Evolutionary conservation across 2,329 filamentous ascomycete species (phyloP).

Genomic region (Fusarium phyllophilum): DNA sequence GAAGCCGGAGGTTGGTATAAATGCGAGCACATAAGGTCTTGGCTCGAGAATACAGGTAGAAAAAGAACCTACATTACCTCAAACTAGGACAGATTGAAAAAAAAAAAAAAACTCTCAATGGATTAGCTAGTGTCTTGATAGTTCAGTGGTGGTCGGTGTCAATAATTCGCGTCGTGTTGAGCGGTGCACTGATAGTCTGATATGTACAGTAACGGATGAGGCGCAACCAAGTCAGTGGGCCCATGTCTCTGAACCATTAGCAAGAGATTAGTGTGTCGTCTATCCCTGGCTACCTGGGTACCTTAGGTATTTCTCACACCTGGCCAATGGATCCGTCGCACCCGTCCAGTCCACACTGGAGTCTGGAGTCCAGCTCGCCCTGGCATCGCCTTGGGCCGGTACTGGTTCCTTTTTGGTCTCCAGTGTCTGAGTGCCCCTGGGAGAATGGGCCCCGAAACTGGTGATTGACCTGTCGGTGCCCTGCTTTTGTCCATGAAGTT

Average conservation of each 20-base stretch:
- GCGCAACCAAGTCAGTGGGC: slow-evolving; percentile 7
- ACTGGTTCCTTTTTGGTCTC: slow-evolving; percentile 29
- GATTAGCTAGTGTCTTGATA: slow-evolving; percentile 12
- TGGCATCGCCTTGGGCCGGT: slow-evolving; percentile 17
- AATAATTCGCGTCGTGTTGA: slow-evolving; percentile 1
- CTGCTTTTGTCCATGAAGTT: slow-evolving; percentile 19
- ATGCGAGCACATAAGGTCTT: slow-evolving; percentile 5
- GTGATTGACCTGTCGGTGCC: slow-evolving; percentile 34
- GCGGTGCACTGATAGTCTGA: background rate
- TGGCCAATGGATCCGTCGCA: slow-evolving; percentile 15
- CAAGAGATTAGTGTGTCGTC: slow-evolving; percentile 27
- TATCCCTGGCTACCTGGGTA: background rate
- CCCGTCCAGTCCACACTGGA: slow-evolving; percentile 7
- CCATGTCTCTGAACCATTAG: slow-evolving; percentile 34
- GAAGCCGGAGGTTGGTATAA: background rate
- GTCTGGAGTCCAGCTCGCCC: slow-evolving; percentile 19
- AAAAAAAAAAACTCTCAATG: slow-evolving; percentile 17
- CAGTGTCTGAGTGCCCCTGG: slow-evolving; percentile 37
- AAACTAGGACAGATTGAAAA: background rate
- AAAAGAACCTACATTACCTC: background rate
- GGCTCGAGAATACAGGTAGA: background rate
- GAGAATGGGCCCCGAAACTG: slow-evolving; percentile 20
- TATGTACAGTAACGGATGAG: background rate
- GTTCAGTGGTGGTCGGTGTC: slow-evolving; percentile 7
- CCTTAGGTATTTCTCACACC: slow-evolving; percentile 23